A percentile compares a stretch with the other conserved stretches of the same genome.
Evolutionary conservation across 805 yeast species (phyloP).

Genomic region (Metschnikowia baotianmanensis): DNA sequence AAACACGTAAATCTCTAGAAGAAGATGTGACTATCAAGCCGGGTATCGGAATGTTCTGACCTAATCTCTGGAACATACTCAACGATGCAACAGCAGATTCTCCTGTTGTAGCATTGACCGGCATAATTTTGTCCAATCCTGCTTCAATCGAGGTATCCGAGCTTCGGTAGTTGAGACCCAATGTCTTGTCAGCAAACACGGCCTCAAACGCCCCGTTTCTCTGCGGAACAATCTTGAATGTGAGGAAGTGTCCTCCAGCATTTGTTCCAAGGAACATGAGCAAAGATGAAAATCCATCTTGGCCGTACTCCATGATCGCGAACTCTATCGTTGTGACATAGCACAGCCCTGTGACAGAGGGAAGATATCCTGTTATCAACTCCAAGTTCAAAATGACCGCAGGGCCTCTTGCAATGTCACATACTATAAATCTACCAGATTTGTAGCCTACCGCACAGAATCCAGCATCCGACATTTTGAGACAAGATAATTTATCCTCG

Average conservation of each 20-base stretch:
- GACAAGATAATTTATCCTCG: slow-evolving; percentile 48
- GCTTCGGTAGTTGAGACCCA: slow-evolving; percentile 34
- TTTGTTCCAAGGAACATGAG: slow-evolving; percentile 74
- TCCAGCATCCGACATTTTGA: slow-evolving; percentile 72
- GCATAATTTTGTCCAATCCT: slow-evolving; percentile 53
- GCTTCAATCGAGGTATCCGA: slow-evolving; percentile 48
- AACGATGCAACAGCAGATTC: slow-evolving; percentile 62
- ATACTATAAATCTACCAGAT: slow-evolving; percentile 68
- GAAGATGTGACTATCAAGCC: slow-evolving; percentile 62
- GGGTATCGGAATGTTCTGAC: slow-evolving; percentile 58
- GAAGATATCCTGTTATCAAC: slow-evolving; percentile 26
- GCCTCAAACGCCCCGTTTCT: slow-evolving; percentile 59
- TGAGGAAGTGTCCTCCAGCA: slow-evolving; percentile 62
- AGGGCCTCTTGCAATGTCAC: slow-evolving; percentile 75
- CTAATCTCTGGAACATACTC: slow-evolving; percentile 53
- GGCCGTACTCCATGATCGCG: slow-evolving; percentile 64
- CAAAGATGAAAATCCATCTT: slow-evolving; percentile 70
- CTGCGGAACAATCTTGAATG: slow-evolving; percentile 64
- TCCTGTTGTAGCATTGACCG: slow-evolving; percentile 60
- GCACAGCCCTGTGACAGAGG: slow-evolving; percentile 31
- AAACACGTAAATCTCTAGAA: slow-evolving; percentile 56
- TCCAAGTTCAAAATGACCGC: slow-evolving; percentile 54
- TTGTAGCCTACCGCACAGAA: slow-evolving; percentile 79
- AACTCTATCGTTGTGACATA: slow-evolving; percentile 65
- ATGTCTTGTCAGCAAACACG: slow-evolving; percentile 44